Percentiles rank a stretch among this genome's conserved stretches.
These are phyloP conservation scores for Buxus sempervirens DNA, from an alignment of 164 flowering plant genomes.

Conservation along the genomic window DNA sequence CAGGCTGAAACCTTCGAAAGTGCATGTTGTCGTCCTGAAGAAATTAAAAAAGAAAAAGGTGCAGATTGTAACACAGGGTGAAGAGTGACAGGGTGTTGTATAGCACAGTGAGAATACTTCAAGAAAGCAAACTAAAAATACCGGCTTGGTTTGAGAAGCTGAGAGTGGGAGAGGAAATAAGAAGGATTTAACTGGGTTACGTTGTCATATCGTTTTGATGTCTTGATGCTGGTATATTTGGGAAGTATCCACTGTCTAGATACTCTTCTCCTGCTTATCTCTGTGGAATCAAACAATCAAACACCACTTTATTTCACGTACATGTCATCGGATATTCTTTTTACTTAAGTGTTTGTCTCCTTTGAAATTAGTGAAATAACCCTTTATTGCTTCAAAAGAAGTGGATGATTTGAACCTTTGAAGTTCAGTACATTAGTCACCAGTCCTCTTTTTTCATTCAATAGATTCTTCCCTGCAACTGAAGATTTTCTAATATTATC, in stretches of 20 bases:
- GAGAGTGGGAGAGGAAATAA: background rate
- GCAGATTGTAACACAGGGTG: background rate
- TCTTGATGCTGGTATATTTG: no score
- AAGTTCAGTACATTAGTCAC: no score
- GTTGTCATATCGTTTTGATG: no score
- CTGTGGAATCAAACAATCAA: no score
- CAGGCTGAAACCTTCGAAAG: background rate
- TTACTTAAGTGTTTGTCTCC: background rate
- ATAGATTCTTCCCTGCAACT: no score
- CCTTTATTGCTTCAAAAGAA: background rate
- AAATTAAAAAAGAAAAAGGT: background rate
- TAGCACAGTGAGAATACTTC: background rate
- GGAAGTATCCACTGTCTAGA: no score
- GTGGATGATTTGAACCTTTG: no score
- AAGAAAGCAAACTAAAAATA: background rate
- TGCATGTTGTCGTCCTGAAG: conserved; percentile 17
- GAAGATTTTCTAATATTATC: no score
- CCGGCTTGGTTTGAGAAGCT: background rate
- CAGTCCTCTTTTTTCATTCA: no score
- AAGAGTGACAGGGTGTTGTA: background rate
- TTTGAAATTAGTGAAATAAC: background rate
- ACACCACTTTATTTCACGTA: no score
- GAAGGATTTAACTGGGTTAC: background rate
- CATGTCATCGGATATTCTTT: no score
- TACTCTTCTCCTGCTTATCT: no score